Conservation (phyloP, 2,329 filamentous ascomycete genomes). For the Aspergillus udagawae region DNA sequence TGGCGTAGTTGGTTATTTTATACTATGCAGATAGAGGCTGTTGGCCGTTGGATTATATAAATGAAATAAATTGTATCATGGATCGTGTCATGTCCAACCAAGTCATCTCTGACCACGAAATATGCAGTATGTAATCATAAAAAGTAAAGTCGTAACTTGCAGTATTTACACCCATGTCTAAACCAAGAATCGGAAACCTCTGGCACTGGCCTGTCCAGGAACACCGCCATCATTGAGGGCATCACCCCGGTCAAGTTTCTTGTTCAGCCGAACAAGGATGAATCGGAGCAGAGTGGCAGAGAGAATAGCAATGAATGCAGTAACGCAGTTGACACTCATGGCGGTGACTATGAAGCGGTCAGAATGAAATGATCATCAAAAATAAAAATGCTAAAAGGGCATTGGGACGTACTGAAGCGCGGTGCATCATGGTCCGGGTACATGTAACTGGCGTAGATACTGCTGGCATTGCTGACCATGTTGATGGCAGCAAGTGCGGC, state of each 20-base stretch:
- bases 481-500: constrained; percentile 74
- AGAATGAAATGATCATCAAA: constrained; percentile 1
- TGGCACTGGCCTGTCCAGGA: constrained; percentile 53
- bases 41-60: neutral
- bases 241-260: constrained; percentile 64
- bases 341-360: constrained; percentile 46
- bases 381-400: constrained; percentile 38
- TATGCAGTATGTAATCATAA: neutral
- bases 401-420: constrained; percentile 35
- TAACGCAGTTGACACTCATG: constrained; percentile 65
- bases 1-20: neutral
- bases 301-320: constrained; percentile 60
- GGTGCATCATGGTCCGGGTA: constrained; percentile 51
- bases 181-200: constrained; percentile 65
- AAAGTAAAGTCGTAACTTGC: neutral
- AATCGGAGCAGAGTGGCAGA: constrained; percentile 60
- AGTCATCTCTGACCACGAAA: too few species aligned
- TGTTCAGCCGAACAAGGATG: constrained; percentile 63
- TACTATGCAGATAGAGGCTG: neutral
- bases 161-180: constrained; percentile 25
- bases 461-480: constrained; percentile 63
- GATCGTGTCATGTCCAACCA: neutral
- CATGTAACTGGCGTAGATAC: constrained; percentile 68
- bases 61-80: neutral
- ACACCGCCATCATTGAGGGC: constrained; percentile 40